Base-by-base conservation (phyloP, 2,329 filamentous ascomycete genomes). In the Fusarium pilosicola region DNA sequence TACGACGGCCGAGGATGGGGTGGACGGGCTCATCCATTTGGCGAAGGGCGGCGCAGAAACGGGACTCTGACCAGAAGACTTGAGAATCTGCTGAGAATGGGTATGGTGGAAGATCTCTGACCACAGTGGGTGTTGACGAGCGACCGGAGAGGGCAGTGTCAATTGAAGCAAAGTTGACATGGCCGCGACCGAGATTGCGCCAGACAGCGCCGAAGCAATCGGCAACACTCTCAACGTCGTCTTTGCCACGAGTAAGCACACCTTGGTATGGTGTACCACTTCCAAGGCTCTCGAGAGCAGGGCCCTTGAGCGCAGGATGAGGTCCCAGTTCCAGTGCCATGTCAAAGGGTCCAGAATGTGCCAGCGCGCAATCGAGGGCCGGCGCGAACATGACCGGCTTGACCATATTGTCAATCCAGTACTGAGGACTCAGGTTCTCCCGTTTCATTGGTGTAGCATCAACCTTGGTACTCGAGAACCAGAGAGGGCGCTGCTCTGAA, bases 91-190 rank as follows among this genome's bases (percentile, higher is more conserved):
- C 60, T 11, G 62, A 13, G 32, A 67, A 67, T 1, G 64, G 64
- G 5, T 67, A 64, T 5, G 34, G 24, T 4, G 64, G 64, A 1
- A 67, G 38, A 20, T 67, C 32, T 18, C 39, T 51, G 18, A 67
- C 48, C 10, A 44, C 41, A 1, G 30, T 30, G 3, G 28, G 51
- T 9, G 17, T 24, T 13, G 59, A 48, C 18, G 44, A 38, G 6
- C 59, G 46, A 63, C 61, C 51, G 1, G 51, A 62, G 32, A 67
- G 49, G 3, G 20, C 5, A 5, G 34, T 26, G 12, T 67, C 51
- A 57, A 67, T 30, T 18, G 30, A 24, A 18, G 59, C 49, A 32
- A 67, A 67, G 34, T 57, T 22, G 22, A 67, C 42, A 36, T 64
- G 45, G 13, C 52, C 39, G 13, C 39, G 42, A 28, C 64, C 64